Conservation (phyloP, 129 eudicot genomes). For the Apium graveolens region DNA sequence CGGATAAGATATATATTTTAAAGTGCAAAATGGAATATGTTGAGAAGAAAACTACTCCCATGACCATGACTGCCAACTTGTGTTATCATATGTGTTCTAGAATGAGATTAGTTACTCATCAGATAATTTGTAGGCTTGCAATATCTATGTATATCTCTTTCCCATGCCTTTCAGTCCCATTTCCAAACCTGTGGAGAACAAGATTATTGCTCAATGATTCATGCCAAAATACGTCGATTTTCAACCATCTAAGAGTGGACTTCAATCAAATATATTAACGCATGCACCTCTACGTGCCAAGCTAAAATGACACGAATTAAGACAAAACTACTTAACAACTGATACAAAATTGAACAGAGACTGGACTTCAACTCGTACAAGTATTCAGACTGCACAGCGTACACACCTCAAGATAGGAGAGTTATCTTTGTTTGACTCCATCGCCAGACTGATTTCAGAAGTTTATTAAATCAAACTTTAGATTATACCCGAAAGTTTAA, state of each 20-base stretch:
- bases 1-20: no score
- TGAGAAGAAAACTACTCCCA: constrained; percentile 1
- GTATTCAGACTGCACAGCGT: background rate
- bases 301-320: background rate
- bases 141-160: background rate
- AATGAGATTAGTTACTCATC: background rate
- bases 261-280: no score
- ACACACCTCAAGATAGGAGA: no score
- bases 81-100: background rate
- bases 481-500: no score
- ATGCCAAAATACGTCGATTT: background rate
- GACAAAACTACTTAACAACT: background rate
- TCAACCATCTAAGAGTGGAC: background rate
- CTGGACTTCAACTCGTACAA: background rate
- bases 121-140: background rate
- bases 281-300: no score
- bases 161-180: background rate
- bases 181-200: background rate
- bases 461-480: no score
- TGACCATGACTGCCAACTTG: background rate
- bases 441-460: no score
- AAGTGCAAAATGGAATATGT: background rate
- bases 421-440: no score
- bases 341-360: no score
- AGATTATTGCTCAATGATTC: background rate